Conservation (phyloP, 2,329 filamentous ascomycete species). For the Claviceps paspali region DNA sequence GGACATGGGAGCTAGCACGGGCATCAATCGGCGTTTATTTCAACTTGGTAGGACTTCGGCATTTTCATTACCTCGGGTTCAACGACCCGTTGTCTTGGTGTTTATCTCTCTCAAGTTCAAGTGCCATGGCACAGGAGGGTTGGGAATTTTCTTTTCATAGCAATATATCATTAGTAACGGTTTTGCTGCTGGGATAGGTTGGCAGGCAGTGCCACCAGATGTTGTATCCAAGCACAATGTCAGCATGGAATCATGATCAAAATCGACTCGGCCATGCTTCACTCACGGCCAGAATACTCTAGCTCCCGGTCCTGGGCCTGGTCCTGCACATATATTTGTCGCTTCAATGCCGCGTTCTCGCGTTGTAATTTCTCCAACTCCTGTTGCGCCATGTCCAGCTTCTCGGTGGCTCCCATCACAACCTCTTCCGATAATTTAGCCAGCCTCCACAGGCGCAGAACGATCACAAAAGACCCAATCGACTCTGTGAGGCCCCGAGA, state of each 20-base stretch:
- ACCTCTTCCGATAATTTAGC: constrained; percentile 59
- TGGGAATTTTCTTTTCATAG: background rate
- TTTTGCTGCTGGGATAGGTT: too few relatives aligned
- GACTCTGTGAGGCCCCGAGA: constrained; percentile 45
- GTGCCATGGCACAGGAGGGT: background rate
- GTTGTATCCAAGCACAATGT: background rate
- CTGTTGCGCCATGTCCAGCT: constrained; percentile 41
- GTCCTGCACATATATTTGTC: constrained; percentile 8
- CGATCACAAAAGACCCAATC: constrained; percentile 49
- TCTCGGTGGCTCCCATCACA: constrained; percentile 44
- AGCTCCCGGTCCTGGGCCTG: constrained; percentile 4
- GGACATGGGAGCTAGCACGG: constrained; percentile 20
- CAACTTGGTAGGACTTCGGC: constrained; percentile 14
- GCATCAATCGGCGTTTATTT: constrained; percentile 21
- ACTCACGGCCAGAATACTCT: constrained; percentile 7
- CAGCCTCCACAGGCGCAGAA: constrained; percentile 52
- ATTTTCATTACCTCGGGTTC: constrained; percentile 9
- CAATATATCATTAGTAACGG: background rate
- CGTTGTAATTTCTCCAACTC: constrained; percentile 35
- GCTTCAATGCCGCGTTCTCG: constrained; percentile 22
- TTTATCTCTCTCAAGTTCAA: background rate
- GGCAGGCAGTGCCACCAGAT: too few relatives aligned
- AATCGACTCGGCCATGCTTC: background rate
- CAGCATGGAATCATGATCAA: too few relatives aligned
- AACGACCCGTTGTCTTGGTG: background rate